A percentile compares a stretch with the other conserved stretches of the same genome.
Conservation (phyloP, 2,329 filamentous ascomycete genomes). For the Penicillium sclerotigenum region DNA sequence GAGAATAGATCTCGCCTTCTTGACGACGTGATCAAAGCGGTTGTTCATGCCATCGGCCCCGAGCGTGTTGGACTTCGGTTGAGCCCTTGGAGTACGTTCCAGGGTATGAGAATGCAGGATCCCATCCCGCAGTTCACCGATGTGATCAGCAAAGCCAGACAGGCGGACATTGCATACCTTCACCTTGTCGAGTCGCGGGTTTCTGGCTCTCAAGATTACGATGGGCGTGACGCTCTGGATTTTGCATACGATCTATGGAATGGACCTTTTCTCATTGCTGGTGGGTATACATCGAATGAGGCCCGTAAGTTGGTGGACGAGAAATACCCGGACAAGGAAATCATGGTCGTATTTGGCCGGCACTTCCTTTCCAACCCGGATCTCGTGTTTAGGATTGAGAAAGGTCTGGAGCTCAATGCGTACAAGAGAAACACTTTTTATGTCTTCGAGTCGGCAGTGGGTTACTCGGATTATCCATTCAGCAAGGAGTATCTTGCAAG, state of each 20-base stretch:
- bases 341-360: constrained; percentile 37
- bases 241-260: constrained; percentile 46
- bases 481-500: not conserved
- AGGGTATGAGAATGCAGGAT: constrained; percentile 56
- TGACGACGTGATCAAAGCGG: constrained; percentile 47
- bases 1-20: constrained; percentile 53
- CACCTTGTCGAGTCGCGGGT: constrained; percentile 58
- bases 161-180: constrained; percentile 56
- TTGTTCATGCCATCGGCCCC: constrained; percentile 42
- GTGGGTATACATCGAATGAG: constrained; percentile 41
- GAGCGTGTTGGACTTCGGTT: constrained; percentile 45
- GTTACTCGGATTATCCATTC: constrained; percentile 29
- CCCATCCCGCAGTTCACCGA: constrained; percentile 62
- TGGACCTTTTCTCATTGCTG: constrained; percentile 49
- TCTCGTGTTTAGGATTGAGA: constrained; percentile 20
- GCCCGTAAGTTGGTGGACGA: constrained; percentile 36
- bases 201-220: not conserved
- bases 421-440: constrained; percentile 24
- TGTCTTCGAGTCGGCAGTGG: not conserved
- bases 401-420: constrained; percentile 14
- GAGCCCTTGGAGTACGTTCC: constrained; percentile 36
- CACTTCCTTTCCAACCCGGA: constrained; percentile 28
- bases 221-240: constrained; percentile 30
- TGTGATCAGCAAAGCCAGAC: constrained; percentile 50
- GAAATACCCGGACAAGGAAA: constrained; percentile 20